Evolutionary conservation across 441 rosid species (phyloP).

Genomic region (Mallotus repandus): DNA sequence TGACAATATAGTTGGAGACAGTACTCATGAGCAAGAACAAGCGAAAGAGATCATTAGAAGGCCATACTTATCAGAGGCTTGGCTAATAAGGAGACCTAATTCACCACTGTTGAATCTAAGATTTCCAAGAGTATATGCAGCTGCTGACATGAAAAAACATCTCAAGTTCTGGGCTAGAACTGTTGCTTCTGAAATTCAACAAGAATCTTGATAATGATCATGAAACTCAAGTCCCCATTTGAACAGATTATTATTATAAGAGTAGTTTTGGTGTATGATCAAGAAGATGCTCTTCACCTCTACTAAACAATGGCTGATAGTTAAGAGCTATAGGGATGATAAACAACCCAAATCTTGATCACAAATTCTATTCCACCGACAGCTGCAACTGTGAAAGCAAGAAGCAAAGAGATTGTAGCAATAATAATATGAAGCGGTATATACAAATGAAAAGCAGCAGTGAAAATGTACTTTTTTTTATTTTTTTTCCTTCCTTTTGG

Average conservation of each 20-base stretch:
- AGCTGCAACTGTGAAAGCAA: slow-evolving; percentile 8
- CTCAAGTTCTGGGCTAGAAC: slow-evolving; percentile 58
- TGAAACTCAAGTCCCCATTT: too few relatives aligned
- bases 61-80: slow-evolving; percentile 63
- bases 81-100: slow-evolving; percentile 54
- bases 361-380: slow-evolving; percentile 13
- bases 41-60: slow-evolving; percentile 34
- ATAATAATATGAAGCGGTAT: too few relatives aligned
- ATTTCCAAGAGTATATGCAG: slow-evolving; percentile 34
- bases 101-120: slow-evolving; percentile 46
- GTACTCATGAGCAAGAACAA: slow-evolving; percentile 22
- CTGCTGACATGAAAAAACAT: slow-evolving; percentile 55
- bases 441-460: not conserved
- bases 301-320: not conserved
- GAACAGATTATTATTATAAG: too few relatives aligned
- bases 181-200: slow-evolving; percentile 48
- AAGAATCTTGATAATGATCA: slow-evolving; percentile 27
- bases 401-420: not conserved
- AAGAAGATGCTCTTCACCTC: not conserved
- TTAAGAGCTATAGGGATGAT: too few relatives aligned
- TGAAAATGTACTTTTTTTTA: not conserved
- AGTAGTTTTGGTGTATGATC: not conserved
- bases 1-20: not conserved
- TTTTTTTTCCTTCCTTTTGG: not conserved
- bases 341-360: not conserved